Evolutionary conservation across 1,284 basidiomycete genomes (phyloP).

Genomic region (Sphagnurus paluster): DNA sequence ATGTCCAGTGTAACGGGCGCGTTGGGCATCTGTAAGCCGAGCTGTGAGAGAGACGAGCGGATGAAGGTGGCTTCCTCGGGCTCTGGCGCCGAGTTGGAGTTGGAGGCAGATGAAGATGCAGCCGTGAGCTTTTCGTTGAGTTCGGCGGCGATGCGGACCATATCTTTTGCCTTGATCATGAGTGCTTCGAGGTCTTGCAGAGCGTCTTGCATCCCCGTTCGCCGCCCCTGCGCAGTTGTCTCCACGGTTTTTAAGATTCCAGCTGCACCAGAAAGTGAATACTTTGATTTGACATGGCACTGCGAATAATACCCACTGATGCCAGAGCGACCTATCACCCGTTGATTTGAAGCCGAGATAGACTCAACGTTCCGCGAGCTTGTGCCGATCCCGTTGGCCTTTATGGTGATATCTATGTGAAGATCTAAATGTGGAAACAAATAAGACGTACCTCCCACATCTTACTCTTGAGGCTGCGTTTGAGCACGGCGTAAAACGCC

Average conservation of each 20-base stretch:
- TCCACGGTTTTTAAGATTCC: conserved; percentile 79
- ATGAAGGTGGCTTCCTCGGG: conserved; percentile 86
- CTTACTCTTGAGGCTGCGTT: conserved; percentile 74
- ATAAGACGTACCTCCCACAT: conserved; percentile 72
- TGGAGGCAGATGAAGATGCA: conserved; percentile 30
- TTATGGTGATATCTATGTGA: not conserved
- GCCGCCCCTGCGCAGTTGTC: conserved; percentile 62
- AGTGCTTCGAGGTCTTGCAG: conserved; percentile 90
- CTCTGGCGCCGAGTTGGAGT: conserved; percentile 37
- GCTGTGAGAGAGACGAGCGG: conserved; percentile 83
- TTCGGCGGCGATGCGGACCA: conserved; percentile 88
- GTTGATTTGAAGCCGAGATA: conserved; percentile 17
- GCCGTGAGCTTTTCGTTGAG: conserved; percentile 83
- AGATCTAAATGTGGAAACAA: not conserved
- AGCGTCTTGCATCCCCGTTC: conserved; percentile 75
- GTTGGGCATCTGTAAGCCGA: conserved; percentile 78
- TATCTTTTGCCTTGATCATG: conserved; percentile 90
- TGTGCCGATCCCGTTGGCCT: conserved; percentile 27
- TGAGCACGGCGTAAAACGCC: conserved; percentile 79
- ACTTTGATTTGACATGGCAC: too few species aligned
- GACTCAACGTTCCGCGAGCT: conserved; percentile 11
- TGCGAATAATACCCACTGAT: conserved; percentile 55
- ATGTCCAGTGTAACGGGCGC: conserved; percentile 89
- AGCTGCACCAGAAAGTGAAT: conserved; percentile 48
- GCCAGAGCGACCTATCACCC: conserved; percentile 37